These are phyloP conservation scores for Aspergillaceae sp. DNA, from an alignment of 2,329 filamentous ascomycete genomes.

Conservation along the genomic window DNA sequence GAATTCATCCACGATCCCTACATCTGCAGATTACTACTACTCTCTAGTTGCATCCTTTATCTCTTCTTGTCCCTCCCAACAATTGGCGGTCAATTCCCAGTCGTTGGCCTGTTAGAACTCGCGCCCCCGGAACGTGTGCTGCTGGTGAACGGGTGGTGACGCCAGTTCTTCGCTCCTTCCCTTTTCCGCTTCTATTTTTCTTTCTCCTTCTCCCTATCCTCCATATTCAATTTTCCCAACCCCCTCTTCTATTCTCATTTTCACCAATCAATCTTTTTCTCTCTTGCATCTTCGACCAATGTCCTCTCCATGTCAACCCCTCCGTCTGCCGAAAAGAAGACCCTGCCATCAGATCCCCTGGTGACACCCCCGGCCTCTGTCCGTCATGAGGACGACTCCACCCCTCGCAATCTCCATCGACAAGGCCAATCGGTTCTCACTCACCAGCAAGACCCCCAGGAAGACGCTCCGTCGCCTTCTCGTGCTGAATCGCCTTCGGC, in stretches of 20 bases:
- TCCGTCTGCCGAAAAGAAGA: slow-evolving; percentile 35
- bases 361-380: slow-evolving; percentile 38
- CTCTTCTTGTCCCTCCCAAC: slow-evolving; percentile 2
- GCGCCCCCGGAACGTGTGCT: slow-evolving; percentile 19
- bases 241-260: slow-evolving; percentile 9
- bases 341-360: slow-evolving; percentile 31
- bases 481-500: slow-evolving; percentile 30
- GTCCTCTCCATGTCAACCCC: slow-evolving; percentile 44
- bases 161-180: slow-evolving; percentile 11
- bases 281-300: slow-evolving; percentile 36
- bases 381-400: slow-evolving; percentile 30
- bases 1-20: too few species aligned
- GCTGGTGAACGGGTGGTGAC: slow-evolving; percentile 16
- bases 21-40: too few species aligned
- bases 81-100: slow-evolving; percentile 9
- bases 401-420: slow-evolving; percentile 27
- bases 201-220: slow-evolving; percentile 10
- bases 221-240: slow-evolving; percentile 8
- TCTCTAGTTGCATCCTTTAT: too few species aligned
- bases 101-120: slow-evolving; percentile 23
- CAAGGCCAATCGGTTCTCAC: too few species aligned
- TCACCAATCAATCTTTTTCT: slow-evolving; percentile 10
- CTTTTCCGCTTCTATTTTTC: not conserved
- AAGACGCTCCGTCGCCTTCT: slow-evolving; percentile 20
- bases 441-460: slow-evolving; percentile 18